Base-by-base conservation (phyloP, 2,329 filamentous ascomycete genomes). In the Fusarium sp. region DNA sequence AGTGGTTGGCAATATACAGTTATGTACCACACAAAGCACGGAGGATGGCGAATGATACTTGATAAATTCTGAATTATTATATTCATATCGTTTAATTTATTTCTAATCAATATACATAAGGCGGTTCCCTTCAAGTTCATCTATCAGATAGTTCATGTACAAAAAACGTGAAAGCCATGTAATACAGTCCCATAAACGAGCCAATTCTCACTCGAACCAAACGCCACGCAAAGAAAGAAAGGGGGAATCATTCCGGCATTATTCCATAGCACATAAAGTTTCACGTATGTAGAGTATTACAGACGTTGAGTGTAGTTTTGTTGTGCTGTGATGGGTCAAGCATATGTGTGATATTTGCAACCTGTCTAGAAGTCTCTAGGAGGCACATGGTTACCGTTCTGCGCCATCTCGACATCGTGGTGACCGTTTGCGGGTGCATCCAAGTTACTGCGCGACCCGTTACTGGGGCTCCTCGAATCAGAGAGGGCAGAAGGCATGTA, bases 381-480 rank as follows among this genome's bases (percentile, higher is more conserved):
- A 16, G 63, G 70, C 45, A 39, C 45, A 37, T 15, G 19, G 7
- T 31, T 64, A 7, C 29, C 39, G 16, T 46, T 69, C 56, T 73
- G 71, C 3, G 63, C 71, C 71, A 73, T 73, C 63, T 73, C 71
- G 33, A 73, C 71, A 38, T 73, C 71, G 15, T 23, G 42, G 12
- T 39, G 51, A 18, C 57, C 38, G 41, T 63, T 39, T n/a, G 39
- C 21, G n/a, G 42, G 27, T 4, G 48, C n/a, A 31, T 39, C 42
- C n/a, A 65, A 19, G 42, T 72, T 68, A 33, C 52, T 72, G 25
- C 45, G 56, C 29, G 70, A 73, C 27, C 63, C 67, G 39, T 73
- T 48, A 42, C 61, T 66, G 25, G 71, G 71, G n/a, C 48, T 69
- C 19, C 46, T 45, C 16, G 72, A 73, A 51, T 63, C 71, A 49